Evolutionary conservation across 2,329 filamentous ascomycete species (phyloP), one percentile per base, ranked within the genome.

Genomic region (Sporothrix curviconia): DNA sequence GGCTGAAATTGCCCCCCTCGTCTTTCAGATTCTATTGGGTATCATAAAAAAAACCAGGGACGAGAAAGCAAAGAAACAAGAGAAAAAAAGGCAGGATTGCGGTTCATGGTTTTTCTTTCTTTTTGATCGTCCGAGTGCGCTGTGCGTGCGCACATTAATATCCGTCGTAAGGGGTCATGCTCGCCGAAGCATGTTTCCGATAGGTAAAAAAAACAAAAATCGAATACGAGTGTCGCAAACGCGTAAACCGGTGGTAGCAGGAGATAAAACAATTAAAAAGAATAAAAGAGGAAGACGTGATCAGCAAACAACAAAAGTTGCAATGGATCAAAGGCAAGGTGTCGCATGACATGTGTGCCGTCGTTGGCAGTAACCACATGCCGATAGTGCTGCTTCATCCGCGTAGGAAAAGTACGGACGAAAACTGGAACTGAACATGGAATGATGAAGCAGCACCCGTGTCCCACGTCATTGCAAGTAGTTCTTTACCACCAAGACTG

Each of bases 401-500:
- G 37, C 12, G 4, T n/a, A 55, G 17, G 19, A 25, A 15, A 44
- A 36, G 40, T 50, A 50, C 58, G 53, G 62, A 50, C 51, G 37
- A 60, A 58, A 56, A 58, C 47, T 62, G 60, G 54, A 25, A 51
- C 43, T 43, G 30, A 46, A 12, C 19, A 50, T 51, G 47, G 25
- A 52, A 30, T 15, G 19, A 22, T 30, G 14, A 57, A 47, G 32
- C 47, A 57, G 44, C 54, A 36, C 22, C n/a, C 14, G n/a, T 46
- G 50, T 12, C 17, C 9, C 19, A 24, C 30, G 61, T n/a, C 49
- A 8, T 22, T 24, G 11, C 5, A 24, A 17, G 19, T 9, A 24
- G 12, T 7, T 14, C 5, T 64, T 76, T 81, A 83, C 80, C 80
- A 90, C 86, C 87, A 89, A 61, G 78, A 84, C 69, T 84, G 83